Percentiles rank a stretch among this genome's conserved stretches.
These are phyloP conservation scores for Ciborinia camelliae DNA, from an alignment of 2,329 filamentous ascomycete genomes.

Conservation along the genomic window DNA sequence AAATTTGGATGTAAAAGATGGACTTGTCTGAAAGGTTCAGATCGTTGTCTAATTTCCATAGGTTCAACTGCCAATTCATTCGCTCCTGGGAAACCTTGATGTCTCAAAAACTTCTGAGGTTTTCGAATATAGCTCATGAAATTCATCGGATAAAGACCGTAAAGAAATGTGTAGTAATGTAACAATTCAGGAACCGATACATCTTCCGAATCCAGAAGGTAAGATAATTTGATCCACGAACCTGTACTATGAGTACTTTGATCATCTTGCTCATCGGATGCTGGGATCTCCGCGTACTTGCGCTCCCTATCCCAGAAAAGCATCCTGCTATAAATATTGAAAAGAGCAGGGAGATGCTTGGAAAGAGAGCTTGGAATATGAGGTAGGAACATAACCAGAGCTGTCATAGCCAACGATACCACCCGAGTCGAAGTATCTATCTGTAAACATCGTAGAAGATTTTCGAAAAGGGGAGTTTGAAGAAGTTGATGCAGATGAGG, in stretches of 20 bases:
- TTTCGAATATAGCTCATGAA: conserved; percentile 85
- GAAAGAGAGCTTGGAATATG: conserved; percentile 73
- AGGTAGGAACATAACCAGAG: conserved; percentile 76
- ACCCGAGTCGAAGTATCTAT: conserved; percentile 74
- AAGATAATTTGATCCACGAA: conserved; percentile 63
- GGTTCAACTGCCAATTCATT: conserved; percentile 77
- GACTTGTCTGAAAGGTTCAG: conserved; percentile 68
- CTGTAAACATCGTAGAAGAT: conserved; percentile 70
- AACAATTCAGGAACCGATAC: conserved; percentile 63
- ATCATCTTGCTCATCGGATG: conserved; percentile 28
- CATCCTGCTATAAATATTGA: conserved; percentile 76
- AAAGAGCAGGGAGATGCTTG: conserved; percentile 66
- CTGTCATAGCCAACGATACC: conserved; percentile 70
- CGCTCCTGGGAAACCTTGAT: conserved; percentile 64
- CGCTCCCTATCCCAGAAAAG: conserved; percentile 67
- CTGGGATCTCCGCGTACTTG: conserved; percentile 19
- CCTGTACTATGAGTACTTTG: conserved; percentile 40
- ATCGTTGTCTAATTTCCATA: conserved; percentile 70
- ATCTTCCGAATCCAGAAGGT: conserved; percentile 60
- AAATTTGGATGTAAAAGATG: conserved; percentile 84
- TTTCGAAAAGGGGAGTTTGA: conserved; percentile 67
- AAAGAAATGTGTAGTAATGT: conserved; percentile 77
- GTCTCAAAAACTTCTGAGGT: conserved; percentile 72
- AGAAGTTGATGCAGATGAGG: conserved; percentile 71
- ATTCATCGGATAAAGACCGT: conserved; percentile 80